Conservation (phyloP, 495 filamentous ascomycete species). For the Parmelia sp. region DNA sequence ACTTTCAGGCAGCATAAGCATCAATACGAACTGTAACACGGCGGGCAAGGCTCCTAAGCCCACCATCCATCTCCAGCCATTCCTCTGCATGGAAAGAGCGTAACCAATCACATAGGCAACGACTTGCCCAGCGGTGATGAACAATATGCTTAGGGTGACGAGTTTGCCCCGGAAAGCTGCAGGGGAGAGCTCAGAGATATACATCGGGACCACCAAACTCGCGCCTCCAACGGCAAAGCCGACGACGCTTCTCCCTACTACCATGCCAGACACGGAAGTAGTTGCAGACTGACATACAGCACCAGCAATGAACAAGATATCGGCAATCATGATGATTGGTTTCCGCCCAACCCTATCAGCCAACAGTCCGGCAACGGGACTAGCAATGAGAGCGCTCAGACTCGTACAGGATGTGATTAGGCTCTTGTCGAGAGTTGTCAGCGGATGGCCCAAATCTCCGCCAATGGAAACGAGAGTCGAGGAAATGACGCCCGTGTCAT, state of each 20-base stretch:
- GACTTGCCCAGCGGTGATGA: slow-evolving; percentile 80
- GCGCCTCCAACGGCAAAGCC: slow-evolving; percentile 78
- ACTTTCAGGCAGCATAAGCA: slow-evolving; percentile 72
- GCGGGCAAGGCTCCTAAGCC: slow-evolving; percentile 78
- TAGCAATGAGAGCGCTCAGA: slow-evolving; percentile 68
- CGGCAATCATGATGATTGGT: slow-evolving; percentile 70
- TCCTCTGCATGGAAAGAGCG: slow-evolving; percentile 50
- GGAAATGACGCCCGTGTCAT: slow-evolving; percentile 85
- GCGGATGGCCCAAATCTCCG: slow-evolving; percentile 60
- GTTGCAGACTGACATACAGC: slow-evolving; percentile 64
- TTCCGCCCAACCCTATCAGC: slow-evolving; percentile 72
- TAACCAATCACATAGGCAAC: slow-evolving; percentile 76
- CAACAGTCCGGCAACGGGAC: slow-evolving; percentile 67
- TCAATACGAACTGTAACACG: slow-evolving; percentile 56
- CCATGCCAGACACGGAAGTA: slow-evolving; percentile 61
- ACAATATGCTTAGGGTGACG: slow-evolving; percentile 70
- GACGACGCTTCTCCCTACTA: slow-evolving; percentile 70
- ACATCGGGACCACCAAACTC: slow-evolving; percentile 75
- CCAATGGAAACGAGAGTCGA: slow-evolving; percentile 76
- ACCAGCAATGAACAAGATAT: slow-evolving; percentile 68
- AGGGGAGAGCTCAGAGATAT: slow-evolving; percentile 77
- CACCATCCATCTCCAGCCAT: slow-evolving; percentile 87
- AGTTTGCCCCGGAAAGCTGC: slow-evolving; percentile 65
- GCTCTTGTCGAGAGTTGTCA: slow-evolving; percentile 73
- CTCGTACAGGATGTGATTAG: slow-evolving; percentile 78